Evolutionary conservation across 176 grass and related monocot genomes (phyloP), one percentile per base, ranked within the genome.

Genomic region (Triticum timopheevii): DNA sequence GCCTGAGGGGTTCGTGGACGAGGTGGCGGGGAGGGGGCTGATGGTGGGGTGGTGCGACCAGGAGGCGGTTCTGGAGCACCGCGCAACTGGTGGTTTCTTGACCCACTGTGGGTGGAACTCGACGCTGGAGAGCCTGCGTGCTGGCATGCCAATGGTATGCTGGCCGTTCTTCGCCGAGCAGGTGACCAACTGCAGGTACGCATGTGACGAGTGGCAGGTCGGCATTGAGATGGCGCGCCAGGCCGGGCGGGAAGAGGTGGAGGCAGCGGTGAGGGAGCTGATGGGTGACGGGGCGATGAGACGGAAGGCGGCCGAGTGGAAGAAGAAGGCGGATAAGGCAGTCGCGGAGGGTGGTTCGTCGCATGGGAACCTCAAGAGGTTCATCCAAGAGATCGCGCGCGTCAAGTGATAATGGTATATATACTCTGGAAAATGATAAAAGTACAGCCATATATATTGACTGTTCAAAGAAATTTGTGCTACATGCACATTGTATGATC

Each of bases 61-160:
- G 19, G 33, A 70, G 19, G 67, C 67, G 9, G 67, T 70, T 33
- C 67, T 70, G 67, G 34, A 20, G 7, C 67, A 70, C 67, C 34
- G 34, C 9, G 67, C 67, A 9, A 70, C 67, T 9, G 67, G 67
- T 0, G 67, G 34, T 3, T 70, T 70, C 67, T 20, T 70, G 17
- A 70, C 8, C 19, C 92, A 97, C 76, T 92, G 95, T 59, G 95
- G 90, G 1, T 94, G 95, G 92, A 97, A 94, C 86, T 97, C 92
- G 4, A 64, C 90, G 69, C 73, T 94, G 44, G 86, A 87, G 79
- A 82, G 78, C n/a, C 69, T 79, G 64, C 33, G 34, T 0, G 34
- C 67, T 10, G 67, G 67, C 4, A 82, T 88, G 82, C 90, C 86
- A 1, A 91, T 91, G 90, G 36, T 88, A 50, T 85, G 86, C 71